These are phyloP conservation scores for Nectriaceae sp. DNA, from an alignment of 2,329 filamentous ascomycete species.

Conservation along the genomic window DNA sequence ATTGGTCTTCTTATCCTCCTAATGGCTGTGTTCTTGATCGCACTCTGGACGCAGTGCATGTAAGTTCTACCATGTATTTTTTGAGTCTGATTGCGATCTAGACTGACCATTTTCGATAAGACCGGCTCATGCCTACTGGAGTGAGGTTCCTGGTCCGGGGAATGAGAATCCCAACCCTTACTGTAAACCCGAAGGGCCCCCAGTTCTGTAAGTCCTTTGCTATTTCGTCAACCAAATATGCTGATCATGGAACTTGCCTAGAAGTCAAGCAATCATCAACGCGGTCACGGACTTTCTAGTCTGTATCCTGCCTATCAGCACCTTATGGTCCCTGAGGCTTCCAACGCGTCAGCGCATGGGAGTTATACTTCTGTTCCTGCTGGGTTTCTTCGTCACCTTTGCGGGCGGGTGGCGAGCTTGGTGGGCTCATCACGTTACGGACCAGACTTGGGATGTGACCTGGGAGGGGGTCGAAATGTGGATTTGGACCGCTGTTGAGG, in stretches of 20 bases:
- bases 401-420: constrained; percentile 39
- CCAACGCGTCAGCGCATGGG: constrained; percentile 35
- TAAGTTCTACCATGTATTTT: constrained; percentile 16
- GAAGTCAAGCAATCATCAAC: constrained; percentile 35
- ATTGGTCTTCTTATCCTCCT: constrained; percentile 30
- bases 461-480: constrained; percentile 43
- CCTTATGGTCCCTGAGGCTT: constrained; percentile 34
- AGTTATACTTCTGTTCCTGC: constrained; percentile 39
- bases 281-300: constrained; percentile 38
- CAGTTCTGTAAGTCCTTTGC: constrained; percentile 22
- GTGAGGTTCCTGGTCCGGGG: too few species aligned
- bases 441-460: constrained; percentile 41
- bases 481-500: constrained; percentile 45
- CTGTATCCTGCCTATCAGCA: constrained; percentile 39
- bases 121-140: too few species aligned
- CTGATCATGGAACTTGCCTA: constrained; percentile 10
- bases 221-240: too few species aligned
- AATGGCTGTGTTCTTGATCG: constrained; percentile 34
- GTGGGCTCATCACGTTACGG: constrained; percentile 37
- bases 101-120: too few species aligned
- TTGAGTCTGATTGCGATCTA: too few species aligned
- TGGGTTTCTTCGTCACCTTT: constrained; percentile 39
- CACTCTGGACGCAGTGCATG: constrained; percentile 41
- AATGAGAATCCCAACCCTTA: too few species aligned
- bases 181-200: constrained; percentile 32